Base-by-base conservation (phyloP, 192 early-diverging fungal species). In the Mortierella claussenii region DNA sequence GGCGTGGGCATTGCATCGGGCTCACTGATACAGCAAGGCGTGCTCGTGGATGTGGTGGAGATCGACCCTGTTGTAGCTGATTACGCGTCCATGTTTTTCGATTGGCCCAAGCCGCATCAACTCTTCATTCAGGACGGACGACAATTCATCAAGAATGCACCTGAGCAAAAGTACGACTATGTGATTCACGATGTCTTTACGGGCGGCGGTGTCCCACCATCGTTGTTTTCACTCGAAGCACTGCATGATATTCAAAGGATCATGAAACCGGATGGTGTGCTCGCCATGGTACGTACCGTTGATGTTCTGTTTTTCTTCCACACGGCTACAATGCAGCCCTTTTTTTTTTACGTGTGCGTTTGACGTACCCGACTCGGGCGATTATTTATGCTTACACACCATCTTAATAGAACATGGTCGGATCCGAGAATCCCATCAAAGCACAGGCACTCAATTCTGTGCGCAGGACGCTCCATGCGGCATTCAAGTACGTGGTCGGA, bases 181-280 rank as follows among this genome's bases (percentile, higher is more conserved):
- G 81, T 97, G 28, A 76, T 95, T 15, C 96, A 96, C 69, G 96
- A 97, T 79, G 93, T 97, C n/a, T 97, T 97, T 69, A 94, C 94
- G 0, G 95, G 95, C 44, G 96, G 96, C 0, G 85, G 87, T 3
- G 90, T 96, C 4, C 90, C 92, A 5, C 73, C 83, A 4, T 44
- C 71, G 2, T 80, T 97, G 69, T 95, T 95, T 68, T 89, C 92
- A 7, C 78, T 89, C 21, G 90, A 95, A 64, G 89, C 91, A 0
- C 56, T 95, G 6, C 55, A 75, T 52, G 83, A 89, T 10, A 79
- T 92, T 68, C 80, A 82, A 47, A 78, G 87, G 24, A 88, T 94
- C 30, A 67, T 97, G 51, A 89, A 88, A 58, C 78, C 85, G 3
- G 83, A 91, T 71, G 96, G 96, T 23, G 79, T 95, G 24, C 78